These are phyloP conservation scores for Cryphonectria radicalis DNA, from an alignment of 2,329 filamentous ascomycete genomes.

Conservation along the genomic window DNA sequence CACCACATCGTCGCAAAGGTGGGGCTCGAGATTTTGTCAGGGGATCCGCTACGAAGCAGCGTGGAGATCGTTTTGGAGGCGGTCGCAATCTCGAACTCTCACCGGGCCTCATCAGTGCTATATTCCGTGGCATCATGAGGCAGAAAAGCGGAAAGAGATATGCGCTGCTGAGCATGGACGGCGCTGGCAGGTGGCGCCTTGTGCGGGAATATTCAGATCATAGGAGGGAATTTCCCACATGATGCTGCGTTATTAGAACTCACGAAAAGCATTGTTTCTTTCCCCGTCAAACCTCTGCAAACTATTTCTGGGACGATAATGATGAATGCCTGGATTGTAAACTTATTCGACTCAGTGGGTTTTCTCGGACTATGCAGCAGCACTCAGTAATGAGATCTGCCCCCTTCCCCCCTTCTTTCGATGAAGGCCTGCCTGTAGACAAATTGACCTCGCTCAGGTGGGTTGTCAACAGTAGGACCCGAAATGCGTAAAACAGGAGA, in stretches of 20 bases:
- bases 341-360: not conserved
- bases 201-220: not conserved
- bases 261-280: not conserved
- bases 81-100: constrained; percentile 1
- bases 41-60: not conserved
- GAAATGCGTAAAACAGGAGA: not conserved
- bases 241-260: constrained; percentile 15
- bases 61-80: not conserved
- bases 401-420: not conserved
- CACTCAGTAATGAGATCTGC: not conserved
- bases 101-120: constrained; percentile 13
- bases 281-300: not conserved
- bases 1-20: not conserved
- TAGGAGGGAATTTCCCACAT: not conserved
- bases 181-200: constrained; percentile 24
- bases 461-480: not conserved
- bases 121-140: constrained; percentile 11
- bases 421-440: not conserved
- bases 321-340: not conserved
- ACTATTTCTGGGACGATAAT: not conserved
- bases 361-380: not conserved
- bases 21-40: not conserved
- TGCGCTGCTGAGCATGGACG: constrained; percentile 20
- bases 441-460: not conserved
- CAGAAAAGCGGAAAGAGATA: constrained; percentile 3